These are phyloP conservation scores for Arabidopsis thaliana DNA, from an alignment of 345 rosid genomes.

Conservation along the genomic window TAIR10.1 NC_003076.8:2003001-2003500, in stretches of 20 bases:
- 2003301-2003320: neutral
- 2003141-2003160: neutral
- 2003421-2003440: conserved; percentile 28
- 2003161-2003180: conserved; percentile 13
- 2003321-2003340: neutral
- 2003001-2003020: conserved; percentile 43
- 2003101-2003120: conserved; percentile 30
- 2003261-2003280: neutral
- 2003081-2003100: conserved; percentile 36
- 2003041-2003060: conserved; percentile 47
- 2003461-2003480: neutral
- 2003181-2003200: neutral
- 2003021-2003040: conserved; percentile 40
- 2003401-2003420: conserved; percentile 5
- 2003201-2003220: neutral
- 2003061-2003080: conserved; percentile 47
- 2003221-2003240: too few relatives aligned
- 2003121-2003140: conserved; percentile 12
- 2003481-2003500: conserved; percentile 20
- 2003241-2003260: too few relatives aligned
- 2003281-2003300: neutral
- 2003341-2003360: conserved; percentile 14
- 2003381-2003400: neutral
- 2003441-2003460: conserved; percentile 39
- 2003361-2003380: neutral